Conservation (phyloP, 2,329 filamentous ascomycete species). For the Elsinoe fawcettii region DNA sequence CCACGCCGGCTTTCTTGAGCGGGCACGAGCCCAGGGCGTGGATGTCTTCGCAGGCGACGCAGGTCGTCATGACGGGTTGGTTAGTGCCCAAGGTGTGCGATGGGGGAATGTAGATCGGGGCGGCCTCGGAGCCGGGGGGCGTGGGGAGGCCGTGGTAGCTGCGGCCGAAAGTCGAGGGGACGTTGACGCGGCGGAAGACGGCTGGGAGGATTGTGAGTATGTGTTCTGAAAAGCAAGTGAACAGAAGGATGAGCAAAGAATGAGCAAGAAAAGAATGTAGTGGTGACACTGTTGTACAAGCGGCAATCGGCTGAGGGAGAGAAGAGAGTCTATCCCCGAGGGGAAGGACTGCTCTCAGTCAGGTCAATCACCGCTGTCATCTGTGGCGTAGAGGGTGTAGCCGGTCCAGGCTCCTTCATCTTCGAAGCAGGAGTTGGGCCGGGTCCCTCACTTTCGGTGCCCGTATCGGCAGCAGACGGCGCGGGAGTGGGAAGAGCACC, state of each 20-base stretch:
- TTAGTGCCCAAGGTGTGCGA: constrained; percentile 13
- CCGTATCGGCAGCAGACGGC: background rate
- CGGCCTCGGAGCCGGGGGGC: constrained; percentile 9
- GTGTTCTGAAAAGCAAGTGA: background rate
- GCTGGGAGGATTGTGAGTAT: constrained; percentile 13
- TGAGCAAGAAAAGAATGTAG: background rate
- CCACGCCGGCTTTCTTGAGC: constrained; percentile 51
- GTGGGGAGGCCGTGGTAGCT: constrained; percentile 13
- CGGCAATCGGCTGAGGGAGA: background rate
- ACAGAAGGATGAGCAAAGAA: background rate
- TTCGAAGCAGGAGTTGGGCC: constrained; percentile 20
- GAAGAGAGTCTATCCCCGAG: background rate
- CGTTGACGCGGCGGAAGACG: constrained; percentile 21
- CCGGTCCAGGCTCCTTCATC: constrained; percentile 20
- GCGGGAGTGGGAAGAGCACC: background rate
- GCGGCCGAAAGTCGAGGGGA: constrained; percentile 16
- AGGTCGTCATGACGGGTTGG: constrained; percentile 30
- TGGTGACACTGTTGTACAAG: background rate
- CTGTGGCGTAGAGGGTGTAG: background rate
- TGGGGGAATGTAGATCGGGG: background rate
- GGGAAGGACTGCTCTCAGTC: constrained; percentile 13
- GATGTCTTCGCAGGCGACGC: constrained; percentile 46
- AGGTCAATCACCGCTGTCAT: constrained; percentile 6
- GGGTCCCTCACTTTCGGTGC: background rate
- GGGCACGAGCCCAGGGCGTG: constrained; percentile 55